Percentiles rank a stretch among this genome's conserved stretches.
These are phyloP conservation scores for Hypoxylon rubiginosum DNA, from an alignment of 2,329 filamentous ascomycete genomes.

Conservation along the genomic window DNA sequence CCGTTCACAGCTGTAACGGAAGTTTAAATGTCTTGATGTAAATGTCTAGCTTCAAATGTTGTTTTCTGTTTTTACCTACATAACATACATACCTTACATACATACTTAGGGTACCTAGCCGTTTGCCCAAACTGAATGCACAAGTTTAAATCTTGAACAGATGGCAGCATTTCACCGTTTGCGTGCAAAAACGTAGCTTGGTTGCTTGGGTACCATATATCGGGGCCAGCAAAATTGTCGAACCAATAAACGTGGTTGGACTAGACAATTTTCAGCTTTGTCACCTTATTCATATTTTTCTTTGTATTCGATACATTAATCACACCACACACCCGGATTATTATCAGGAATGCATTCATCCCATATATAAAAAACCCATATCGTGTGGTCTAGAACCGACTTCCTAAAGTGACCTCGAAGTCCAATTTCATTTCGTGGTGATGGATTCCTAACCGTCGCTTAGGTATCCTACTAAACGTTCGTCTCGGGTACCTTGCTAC, in stretches of 20 bases:
- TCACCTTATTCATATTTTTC: slow-evolving; percentile 23
- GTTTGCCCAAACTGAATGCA: not conserved
- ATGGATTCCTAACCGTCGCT: slow-evolving; percentile 23
- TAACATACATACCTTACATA: not conserved
- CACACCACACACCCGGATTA: slow-evolving; percentile 26
- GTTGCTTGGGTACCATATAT: slow-evolving; percentile 20
- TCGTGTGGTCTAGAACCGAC: not conserved
- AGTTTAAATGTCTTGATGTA: not conserved
- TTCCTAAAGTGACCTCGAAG: not conserved
- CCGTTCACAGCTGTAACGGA: not conserved
- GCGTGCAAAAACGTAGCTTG: slow-evolving; percentile 5
- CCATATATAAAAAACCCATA: slow-evolving; percentile 9
- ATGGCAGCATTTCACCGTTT: not conserved
- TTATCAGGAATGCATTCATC: slow-evolving; percentile 9
- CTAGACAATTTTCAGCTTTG: slow-evolving; percentile 13
- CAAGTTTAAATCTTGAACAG: not conserved
- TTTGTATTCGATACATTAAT: slow-evolving; percentile 26
- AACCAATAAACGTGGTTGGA: slow-evolving; percentile 23
- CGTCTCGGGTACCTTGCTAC: slow-evolving; percentile 7
- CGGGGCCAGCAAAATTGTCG: slow-evolving; percentile 3
- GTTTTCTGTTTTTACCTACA: not conserved
- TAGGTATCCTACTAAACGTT: not conserved
- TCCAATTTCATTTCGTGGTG: slow-evolving; percentile 3
- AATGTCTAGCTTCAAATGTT: not conserved
- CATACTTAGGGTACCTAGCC: too few species aligned